phyloP scores from a whole-genome alignment of 768 basidiomycete genomes.

The Mycena galericulata region DNA sequence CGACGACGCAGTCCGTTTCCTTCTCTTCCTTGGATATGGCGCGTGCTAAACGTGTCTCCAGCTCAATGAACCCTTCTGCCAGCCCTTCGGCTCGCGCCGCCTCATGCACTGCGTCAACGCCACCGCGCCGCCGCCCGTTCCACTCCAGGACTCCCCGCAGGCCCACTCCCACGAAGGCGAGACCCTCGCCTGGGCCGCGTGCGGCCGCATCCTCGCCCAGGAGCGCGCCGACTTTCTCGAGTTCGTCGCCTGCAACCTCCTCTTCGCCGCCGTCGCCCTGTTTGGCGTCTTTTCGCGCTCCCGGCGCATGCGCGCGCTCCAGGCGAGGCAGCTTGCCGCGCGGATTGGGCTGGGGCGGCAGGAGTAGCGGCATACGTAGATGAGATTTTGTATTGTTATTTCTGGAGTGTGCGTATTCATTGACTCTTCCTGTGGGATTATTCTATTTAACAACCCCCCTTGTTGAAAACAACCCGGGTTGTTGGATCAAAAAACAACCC shows the following conservation, averaged over 20 bases:
- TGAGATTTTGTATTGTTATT: constrained; percentile 10
- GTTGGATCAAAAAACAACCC: no score
- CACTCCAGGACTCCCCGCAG: constrained; percentile 4
- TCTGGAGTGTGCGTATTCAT: no score
- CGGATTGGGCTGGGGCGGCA: constrained; percentile 60
- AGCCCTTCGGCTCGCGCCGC: constrained; percentile 95
- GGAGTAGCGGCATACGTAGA: background rate
- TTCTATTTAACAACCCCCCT: no score
- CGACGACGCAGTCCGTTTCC: constrained; percentile 62
- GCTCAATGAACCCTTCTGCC: constrained; percentile 91
- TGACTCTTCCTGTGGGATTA: no score
- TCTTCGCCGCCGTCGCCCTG: constrained; percentile 76
- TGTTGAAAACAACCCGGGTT: no score
- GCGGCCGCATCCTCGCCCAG: constrained; percentile 83
- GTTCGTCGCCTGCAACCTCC: constrained; percentile 86
- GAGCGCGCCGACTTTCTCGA: constrained; percentile 93
- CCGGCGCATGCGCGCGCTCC: constrained; percentile 74
- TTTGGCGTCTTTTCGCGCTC: constrained; percentile 76
- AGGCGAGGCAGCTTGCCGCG: constrained; percentile 86
- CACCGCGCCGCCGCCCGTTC: constrained; percentile 32
- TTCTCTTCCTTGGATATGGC: background rate
- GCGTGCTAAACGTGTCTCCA: constrained; percentile 42
- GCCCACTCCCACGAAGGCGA: constrained; percentile 55
- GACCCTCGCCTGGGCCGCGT: constrained; percentile 91
- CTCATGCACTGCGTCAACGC: constrained; percentile 82